Evolutionary conservation across 306 rosid species (phyloP).

Genomic region (Dalbergia oliveri): DNA sequence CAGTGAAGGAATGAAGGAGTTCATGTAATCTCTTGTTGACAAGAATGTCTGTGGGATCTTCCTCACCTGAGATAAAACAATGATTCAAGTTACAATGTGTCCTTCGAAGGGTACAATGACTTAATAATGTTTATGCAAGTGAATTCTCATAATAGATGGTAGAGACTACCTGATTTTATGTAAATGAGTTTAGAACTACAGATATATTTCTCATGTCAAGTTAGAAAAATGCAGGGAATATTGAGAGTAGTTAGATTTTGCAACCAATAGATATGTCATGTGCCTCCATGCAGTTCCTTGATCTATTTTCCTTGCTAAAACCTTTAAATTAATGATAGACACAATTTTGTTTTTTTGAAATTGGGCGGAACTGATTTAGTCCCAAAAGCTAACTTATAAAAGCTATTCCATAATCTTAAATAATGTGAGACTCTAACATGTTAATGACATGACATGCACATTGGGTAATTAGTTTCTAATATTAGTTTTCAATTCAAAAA

Average conservation of each 20-base stretch:
- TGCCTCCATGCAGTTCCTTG: neutral
- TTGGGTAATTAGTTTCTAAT: neutral
- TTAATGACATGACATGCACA: neutral
- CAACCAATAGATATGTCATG: neutral
- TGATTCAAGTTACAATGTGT: neutral
- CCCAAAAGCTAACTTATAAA: too few relatives aligned
- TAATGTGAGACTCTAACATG: too few relatives aligned
- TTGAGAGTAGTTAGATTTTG: neutral
- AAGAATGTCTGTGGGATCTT: constrained; percentile 58
- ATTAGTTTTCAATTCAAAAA: neutral
- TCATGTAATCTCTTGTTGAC: constrained; percentile 48
- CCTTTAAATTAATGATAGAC: neutral
- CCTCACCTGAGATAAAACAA: constrained; percentile 51
- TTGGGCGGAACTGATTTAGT: too few relatives aligned
- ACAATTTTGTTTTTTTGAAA: neutral
- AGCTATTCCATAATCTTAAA: too few relatives aligned
- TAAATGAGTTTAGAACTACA: neutral
- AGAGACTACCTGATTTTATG: neutral
- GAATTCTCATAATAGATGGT: constrained; percentile 18
- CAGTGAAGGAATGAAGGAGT: constrained; percentile 58
- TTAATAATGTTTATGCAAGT: neutral
- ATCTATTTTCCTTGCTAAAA: constrained; percentile 2
- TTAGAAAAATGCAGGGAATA: neutral
- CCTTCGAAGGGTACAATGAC: neutral
- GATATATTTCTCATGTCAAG: neutral